A percentile compares a stretch with the other conserved stretches of the same genome.
phyloP scores from a whole-genome alignment of 805 yeast species.

The Middelhovenomyces tepae region DNA sequence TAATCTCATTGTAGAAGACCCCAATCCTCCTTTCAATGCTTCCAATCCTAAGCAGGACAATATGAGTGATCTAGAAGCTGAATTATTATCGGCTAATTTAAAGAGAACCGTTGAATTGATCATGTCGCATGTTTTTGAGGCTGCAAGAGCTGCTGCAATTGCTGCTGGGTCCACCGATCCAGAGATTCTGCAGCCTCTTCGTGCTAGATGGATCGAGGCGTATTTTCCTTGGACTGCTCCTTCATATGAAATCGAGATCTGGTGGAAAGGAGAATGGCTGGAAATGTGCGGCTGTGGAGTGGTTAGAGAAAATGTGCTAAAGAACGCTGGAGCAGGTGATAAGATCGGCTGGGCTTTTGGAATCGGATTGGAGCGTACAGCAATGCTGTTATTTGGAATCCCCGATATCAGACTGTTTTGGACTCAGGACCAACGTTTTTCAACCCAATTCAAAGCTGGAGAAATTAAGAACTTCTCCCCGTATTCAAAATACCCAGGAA shows the following conservation, averaged over 20 bases:
- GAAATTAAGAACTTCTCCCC: slow-evolving; percentile 68
- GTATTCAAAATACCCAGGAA: slow-evolving; percentile 85
- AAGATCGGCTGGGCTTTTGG: slow-evolving; percentile 97
- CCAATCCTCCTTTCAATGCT: slow-evolving; percentile 44
- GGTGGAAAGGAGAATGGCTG: slow-evolving; percentile 98
- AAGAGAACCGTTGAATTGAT: slow-evolving; percentile 79
- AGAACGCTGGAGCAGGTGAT: slow-evolving; percentile 55
- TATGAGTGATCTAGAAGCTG: slow-evolving; percentile 63
- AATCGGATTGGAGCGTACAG: slow-evolving; percentile 86
- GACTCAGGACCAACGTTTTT: slow-evolving; percentile 74
- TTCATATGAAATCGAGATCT: slow-evolving; percentile 95
- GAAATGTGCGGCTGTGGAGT: slow-evolving; percentile 96
- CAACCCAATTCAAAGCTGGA: slow-evolving; percentile 58
- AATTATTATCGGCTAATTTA: slow-evolving; percentile 63
- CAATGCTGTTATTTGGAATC: slow-evolving; percentile 89
- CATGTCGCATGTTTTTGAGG: slow-evolving; percentile 73
- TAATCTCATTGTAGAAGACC: slow-evolving; percentile 71
- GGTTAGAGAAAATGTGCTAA: slow-evolving; percentile 67
- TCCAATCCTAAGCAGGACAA: slow-evolving; percentile 73
- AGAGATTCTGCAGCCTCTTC: slow-evolving; percentile 63
- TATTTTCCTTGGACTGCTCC: slow-evolving; percentile 99
- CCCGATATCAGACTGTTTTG: slow-evolving; percentile 94
- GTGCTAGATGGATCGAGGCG: slow-evolving; percentile 89
- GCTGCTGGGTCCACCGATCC: slow-evolving; percentile 51
- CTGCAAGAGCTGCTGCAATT: slow-evolving; percentile 54